Evolutionary conservation across 2,329 filamentous ascomycete species (phyloP).

Genomic region (Saccharata proteae): DNA sequence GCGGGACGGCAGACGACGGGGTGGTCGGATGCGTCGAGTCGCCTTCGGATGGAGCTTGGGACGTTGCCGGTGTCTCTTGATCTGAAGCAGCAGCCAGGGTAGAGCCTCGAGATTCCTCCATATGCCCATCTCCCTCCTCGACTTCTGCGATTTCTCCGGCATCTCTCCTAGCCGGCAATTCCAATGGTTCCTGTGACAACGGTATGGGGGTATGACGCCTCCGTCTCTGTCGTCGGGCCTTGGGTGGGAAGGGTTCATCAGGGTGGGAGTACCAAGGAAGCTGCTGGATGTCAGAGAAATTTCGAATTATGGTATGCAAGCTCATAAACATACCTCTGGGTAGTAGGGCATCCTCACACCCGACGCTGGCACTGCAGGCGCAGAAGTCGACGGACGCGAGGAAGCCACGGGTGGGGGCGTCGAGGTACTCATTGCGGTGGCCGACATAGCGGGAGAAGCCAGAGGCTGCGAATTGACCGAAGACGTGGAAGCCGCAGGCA

Average conservation of each 20-base stretch:
- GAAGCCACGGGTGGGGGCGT: slow-evolving; percentile 18
- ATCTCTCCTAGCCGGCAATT: slow-evolving; percentile 39
- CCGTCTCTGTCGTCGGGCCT: slow-evolving; percentile 33
- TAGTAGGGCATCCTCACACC: slow-evolving; percentile 33
- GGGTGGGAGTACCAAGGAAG: slow-evolving; percentile 50
- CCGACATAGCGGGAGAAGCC: slow-evolving; percentile 21
- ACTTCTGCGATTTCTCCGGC: slow-evolving; percentile 20
- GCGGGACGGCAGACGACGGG: slow-evolving; percentile 38
- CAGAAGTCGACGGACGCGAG: slow-evolving; percentile 12
- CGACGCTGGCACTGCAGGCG: slow-evolving; percentile 13
- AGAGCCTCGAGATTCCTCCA: slow-evolving; percentile 29
- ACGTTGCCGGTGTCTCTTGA: slow-evolving; percentile 45
- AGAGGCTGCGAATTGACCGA: slow-evolving; percentile 23
- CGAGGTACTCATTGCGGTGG: slow-evolving; percentile 18
- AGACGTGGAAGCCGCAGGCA: slow-evolving; percentile 21
- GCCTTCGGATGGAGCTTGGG: slow-evolving; percentile 45
- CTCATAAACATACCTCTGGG: slow-evolving; percentile 30
- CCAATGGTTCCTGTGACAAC: slow-evolving; percentile 28
- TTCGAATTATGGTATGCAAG: background rate
- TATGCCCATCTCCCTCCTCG: too few species aligned
- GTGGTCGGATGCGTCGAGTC: slow-evolving; percentile 44
- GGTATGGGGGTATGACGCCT: slow-evolving; percentile 30
- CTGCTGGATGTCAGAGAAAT: slow-evolving; percentile 17
- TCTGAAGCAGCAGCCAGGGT: slow-evolving; percentile 34
- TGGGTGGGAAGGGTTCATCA: slow-evolving; percentile 41